phyloP scores from a whole-genome alignment of 2,329 filamentous ascomycete species.

The Bertia moriformis region DNA sequence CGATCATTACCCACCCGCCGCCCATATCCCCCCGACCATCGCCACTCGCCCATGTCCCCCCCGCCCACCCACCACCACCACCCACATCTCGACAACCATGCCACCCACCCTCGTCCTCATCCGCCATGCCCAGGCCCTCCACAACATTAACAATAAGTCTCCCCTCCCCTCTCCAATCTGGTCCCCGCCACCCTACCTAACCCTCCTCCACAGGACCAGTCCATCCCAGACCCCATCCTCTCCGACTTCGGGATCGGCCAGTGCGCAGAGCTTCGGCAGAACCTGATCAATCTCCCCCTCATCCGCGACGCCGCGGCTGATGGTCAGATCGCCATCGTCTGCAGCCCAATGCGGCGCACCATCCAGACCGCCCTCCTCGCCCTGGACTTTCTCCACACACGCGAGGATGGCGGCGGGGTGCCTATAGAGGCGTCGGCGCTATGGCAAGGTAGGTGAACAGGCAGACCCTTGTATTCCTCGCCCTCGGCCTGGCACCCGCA shows the following conservation, averaged over 20 bases:
- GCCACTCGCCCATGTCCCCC: too few relatives aligned
- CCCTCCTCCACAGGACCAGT: constrained; percentile 24
- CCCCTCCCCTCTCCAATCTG: background rate
- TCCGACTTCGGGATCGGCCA: constrained; percentile 32
- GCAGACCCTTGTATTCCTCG: too few relatives aligned
- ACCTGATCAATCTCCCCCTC: constrained; percentile 22
- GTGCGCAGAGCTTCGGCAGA: constrained; percentile 26
- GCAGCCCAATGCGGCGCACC: constrained; percentile 51
- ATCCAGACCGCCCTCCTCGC: constrained; percentile 46
- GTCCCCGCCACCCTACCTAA: background rate
- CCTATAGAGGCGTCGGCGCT: constrained; percentile 40
- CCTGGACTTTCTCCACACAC: constrained; percentile 40
- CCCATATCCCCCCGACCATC: too few relatives aligned
- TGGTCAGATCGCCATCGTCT: constrained; percentile 40
- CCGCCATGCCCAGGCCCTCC: constrained; percentile 68
- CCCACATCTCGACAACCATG: too few relatives aligned
- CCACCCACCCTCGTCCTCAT: constrained; percentile 60
- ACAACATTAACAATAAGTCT: constrained; percentile 35
- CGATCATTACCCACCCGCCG: too few relatives aligned
- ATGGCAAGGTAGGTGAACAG: constrained; percentile 57
- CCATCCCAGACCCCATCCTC: constrained; percentile 32
- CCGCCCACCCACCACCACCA: too few relatives aligned
- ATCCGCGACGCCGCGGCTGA: constrained; percentile 23
- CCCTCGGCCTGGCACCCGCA: too few relatives aligned
- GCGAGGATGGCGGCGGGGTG: too few relatives aligned